Percentiles rank a stretch among this genome's conserved stretches.
These are phyloP conservation scores for Coemansia sp. DNA, from an alignment of 192 early-diverging fungal species.

Conservation along the genomic window DNA sequence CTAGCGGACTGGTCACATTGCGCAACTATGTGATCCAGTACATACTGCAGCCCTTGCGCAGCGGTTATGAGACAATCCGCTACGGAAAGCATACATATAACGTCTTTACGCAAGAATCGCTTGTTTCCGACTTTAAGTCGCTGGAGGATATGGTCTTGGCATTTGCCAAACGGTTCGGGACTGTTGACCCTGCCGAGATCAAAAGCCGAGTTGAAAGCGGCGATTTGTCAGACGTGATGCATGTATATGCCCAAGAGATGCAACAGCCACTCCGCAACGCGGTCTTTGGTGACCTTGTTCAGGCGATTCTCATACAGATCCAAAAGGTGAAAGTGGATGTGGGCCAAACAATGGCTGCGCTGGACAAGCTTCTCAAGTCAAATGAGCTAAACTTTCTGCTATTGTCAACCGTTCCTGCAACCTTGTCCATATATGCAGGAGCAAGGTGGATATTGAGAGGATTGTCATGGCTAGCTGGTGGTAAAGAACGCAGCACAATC, in stretches of 20 bases:
- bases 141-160: slow-evolving; percentile 87
- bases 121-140: slow-evolving; percentile 79
- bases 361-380: slow-evolving; percentile 88
- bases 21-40: slow-evolving; percentile 73
- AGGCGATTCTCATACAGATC: slow-evolving; percentile 75
- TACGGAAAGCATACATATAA: slow-evolving; percentile 76
- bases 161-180: slow-evolving; percentile 65
- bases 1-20: slow-evolving; percentile 58
- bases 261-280: slow-evolving; percentile 54
- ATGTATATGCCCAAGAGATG: slow-evolving; percentile 76
- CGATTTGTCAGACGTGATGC: slow-evolving; percentile 78
- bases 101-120: slow-evolving; percentile 70
- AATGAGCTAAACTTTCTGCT: slow-evolving; percentile 97
- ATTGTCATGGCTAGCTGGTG: slow-evolving; percentile 47
- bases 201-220: slow-evolving; percentile 66
- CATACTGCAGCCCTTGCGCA: slow-evolving; percentile 70
- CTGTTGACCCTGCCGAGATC: slow-evolving; percentile 58
- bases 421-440: slow-evolving; percentile 60
- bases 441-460: slow-evolving; percentile 35
- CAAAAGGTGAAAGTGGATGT: slow-evolving; percentile 96
- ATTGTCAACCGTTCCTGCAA: slow-evolving; percentile 74
- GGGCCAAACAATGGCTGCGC: slow-evolving; percentile 84
- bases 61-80: slow-evolving; percentile 78
- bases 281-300: slow-evolving; percentile 65
- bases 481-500: slow-evolving; percentile 40